phyloP scores from a whole-genome alignment of 345 rosid species.

The Salix exigua region DNA sequence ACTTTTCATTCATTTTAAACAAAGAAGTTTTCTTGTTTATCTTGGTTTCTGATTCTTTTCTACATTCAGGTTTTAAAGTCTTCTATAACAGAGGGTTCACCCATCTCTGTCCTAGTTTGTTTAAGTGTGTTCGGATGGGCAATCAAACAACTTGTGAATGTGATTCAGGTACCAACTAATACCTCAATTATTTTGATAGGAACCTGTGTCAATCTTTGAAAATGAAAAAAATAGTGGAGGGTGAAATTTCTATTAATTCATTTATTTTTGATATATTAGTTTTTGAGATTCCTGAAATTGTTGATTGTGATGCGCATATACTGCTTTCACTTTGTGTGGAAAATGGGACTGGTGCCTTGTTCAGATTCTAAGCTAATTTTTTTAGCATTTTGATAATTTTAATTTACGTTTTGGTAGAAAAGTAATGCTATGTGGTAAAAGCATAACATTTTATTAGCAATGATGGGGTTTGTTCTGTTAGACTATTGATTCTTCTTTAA shows the following conservation, averaged over 20 bases:
- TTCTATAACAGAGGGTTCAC: conserved; percentile 41
- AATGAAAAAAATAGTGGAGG: background rate
- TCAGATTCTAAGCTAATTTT: background rate
- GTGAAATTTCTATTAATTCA: background rate
- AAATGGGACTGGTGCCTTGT: background rate
- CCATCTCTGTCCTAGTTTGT: conserved; percentile 47
- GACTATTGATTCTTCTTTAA: background rate
- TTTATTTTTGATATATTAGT: background rate
- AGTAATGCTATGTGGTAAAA: background rate
- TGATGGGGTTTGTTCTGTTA: background rate
- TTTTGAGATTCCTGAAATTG: background rate
- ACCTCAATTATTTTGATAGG: background rate
- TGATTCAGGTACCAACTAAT: conserved; percentile 63
- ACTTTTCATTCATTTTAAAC: background rate
- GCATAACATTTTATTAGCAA: background rate
- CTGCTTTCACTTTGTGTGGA: background rate
- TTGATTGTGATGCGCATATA: background rate
- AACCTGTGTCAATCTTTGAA: background rate
- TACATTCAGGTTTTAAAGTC: conserved; percentile 48
- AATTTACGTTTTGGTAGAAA: background rate
- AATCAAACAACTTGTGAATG: conserved; percentile 69
- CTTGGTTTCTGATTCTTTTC: conserved; percentile 9
- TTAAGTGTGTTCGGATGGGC: conserved; percentile 78
- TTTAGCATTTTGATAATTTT: background rate
- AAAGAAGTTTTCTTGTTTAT: background rate